Evolutionary conservation across 345 rosid species (phyloP), one percentile per base, ranked within the genome.

Genomic region (Gossypium bickii): DNA sequence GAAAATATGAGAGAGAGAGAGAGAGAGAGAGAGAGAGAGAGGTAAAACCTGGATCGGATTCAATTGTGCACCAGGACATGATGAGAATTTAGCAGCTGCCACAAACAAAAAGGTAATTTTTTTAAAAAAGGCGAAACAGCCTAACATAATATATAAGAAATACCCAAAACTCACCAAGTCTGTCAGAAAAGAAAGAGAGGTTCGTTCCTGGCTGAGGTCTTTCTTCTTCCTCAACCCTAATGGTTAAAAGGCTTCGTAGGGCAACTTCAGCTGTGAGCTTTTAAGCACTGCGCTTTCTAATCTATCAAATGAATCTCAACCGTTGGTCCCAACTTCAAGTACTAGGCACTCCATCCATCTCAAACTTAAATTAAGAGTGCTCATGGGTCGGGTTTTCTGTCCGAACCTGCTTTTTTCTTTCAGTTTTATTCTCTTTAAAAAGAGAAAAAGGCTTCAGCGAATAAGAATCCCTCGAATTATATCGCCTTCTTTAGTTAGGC

Each of bases 31-130:
- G 25, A 22, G 7, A 58, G n/a, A 3, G 18, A 56, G 44, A 44
- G 63, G 47, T 76, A 67, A 24, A 86, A 94, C 97, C 98, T 24
- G 98, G 98, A 84, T 94, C 98, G 9, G 98, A 94, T 80, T 94
- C 98, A 12, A 94, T 92, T 13, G 98, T 94, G 87, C 98, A 92
- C 97, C 98, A 94, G 85, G 98, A 94, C 98, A 94, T 94, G 82
- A 64, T 62, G 73, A 67, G 27, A 47, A 47, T 47, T 60, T 73
- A 43, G 41, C 24, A 60, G 76, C 43, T 15, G 53, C 12, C 8
- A 20, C 25, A 65, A 8, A 12, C 38, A 24, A 45, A 68, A 49
- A 53, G 47, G 55, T 12, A 47, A 44, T 47, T 12, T 0, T 15
- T 47, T 12, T 0, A 2, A 18, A 20, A 20, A 5, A 12, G 12